phyloP scores from a whole-genome alignment of 352 stramenopile genomes.

The Saprolegnia parasitica region DNA sequence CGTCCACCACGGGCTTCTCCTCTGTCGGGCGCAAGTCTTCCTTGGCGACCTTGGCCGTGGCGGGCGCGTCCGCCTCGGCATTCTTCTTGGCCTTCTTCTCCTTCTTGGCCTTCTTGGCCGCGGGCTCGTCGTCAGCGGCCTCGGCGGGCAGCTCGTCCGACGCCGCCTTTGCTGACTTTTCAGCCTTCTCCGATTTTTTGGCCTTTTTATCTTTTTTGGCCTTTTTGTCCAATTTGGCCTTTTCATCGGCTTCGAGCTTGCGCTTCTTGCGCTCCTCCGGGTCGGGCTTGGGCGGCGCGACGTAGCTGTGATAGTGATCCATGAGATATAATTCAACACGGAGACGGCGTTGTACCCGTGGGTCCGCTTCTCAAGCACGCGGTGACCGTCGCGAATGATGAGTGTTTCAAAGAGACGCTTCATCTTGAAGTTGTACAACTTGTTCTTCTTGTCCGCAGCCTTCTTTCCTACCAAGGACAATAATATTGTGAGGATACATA shows the following conservation, averaged over 20 bases:
- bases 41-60: conserved; percentile 8
- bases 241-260: conserved; percentile 35
- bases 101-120: conserved; percentile 28
- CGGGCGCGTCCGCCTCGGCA: neutral
- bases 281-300: conserved; percentile 65
- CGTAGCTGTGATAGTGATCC: no score
- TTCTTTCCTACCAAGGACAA: conserved; percentile 71
- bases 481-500: no score
- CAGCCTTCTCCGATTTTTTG: conserved; percentile 33
- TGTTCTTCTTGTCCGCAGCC: conserved; percentile 70
- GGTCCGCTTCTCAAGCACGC: conserved; percentile 74
- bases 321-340: neutral
- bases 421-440: conserved; percentile 88
- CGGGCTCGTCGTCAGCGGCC: conserved; percentile 30
- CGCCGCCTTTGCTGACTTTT: conserved; percentile 29
- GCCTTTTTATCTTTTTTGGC: conserved; percentile 28
- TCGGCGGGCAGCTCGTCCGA: conserved; percentile 30
- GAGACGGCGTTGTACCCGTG: conserved; percentile 43
- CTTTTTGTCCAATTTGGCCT: conserved; percentile 31
- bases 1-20: conserved; percentile 28
- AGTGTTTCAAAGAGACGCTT: conserved; percentile 77
- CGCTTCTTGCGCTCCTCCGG: conserved; percentile 32
- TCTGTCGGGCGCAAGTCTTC: conserved; percentile 25
- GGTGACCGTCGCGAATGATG: conserved; percentile 70
- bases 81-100: conserved; percentile 32